Base-by-base conservation (phyloP, 2,329 filamentous ascomycete genomes). In the Xylariaceae sp. region DNA sequence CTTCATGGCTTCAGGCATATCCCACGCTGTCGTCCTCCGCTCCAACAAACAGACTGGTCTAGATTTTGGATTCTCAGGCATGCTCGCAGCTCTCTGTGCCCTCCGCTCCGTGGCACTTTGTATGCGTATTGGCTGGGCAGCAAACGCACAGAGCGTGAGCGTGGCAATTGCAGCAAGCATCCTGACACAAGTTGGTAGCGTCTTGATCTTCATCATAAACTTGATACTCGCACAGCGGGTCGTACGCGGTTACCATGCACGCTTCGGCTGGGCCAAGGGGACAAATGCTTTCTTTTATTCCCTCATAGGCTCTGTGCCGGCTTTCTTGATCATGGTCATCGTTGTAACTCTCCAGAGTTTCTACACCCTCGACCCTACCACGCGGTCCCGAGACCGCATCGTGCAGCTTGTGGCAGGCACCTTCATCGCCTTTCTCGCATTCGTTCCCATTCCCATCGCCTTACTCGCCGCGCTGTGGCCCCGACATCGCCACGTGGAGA, bases 161-260 rank as follows among this genome's bases (percentile, higher is more conserved):
- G 59, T 83, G 50, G 75, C 73, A 62, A 78, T 84, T 54, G 83
- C 86, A 7, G 82, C 88, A 3, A 76, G 77, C 58, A 80, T 94
- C 63, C 84, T 94, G 61, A 81, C 89, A 51, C 82, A 84, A 42
- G 85, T 87, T 0, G 90, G 89, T 40, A 83, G 91, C 14, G 67
- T 95, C 33, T 69, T 95, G 7, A 73, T 95, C 22, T 93, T 89
- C 69, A 72, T 93, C 62, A 74, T 90, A 69, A 94, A 96, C 71
- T 71, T 95, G 40, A 73, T 94, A 63, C 89, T 92, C 65, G 72
- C 86, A 0, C 88, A 90, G 69, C 84, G 90, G 42, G 77, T 96
- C 22, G 69, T 94, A 16, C 81, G 90, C 48, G 87, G 87, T 5
- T 81, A 83, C 42, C 88, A 92, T 63, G 89, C 89, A 0, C 65